Evolutionary conservation across 768 basidiomycete species (phyloP).

Genomic region (Auricularia auricula-judae): DNA sequence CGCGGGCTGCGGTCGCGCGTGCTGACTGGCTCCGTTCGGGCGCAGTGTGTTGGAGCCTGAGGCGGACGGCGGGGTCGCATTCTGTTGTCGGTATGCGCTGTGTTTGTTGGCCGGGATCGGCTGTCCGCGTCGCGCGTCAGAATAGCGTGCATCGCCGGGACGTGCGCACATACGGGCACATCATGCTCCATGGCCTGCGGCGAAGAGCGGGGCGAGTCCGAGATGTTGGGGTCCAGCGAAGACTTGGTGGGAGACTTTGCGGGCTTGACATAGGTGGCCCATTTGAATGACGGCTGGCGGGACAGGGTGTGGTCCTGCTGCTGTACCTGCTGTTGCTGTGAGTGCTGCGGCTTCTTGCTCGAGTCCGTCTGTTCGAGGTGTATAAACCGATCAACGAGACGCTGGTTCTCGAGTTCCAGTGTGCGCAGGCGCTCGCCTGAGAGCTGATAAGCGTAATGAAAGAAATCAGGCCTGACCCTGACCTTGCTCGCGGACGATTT

Average conservation of each 20-base stretch:
- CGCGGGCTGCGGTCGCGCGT: not conserved
- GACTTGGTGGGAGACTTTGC: slow-evolving; percentile 72
- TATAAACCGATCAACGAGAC: slow-evolving; percentile 45
- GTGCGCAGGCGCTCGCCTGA: slow-evolving; percentile 57
- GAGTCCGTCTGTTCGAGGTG: slow-evolving; percentile 1
- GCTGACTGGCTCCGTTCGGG: not conserved
- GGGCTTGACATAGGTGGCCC: slow-evolving; percentile 73
- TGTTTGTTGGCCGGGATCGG: slow-evolving; percentile 1
- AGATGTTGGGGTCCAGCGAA: slow-evolving; percentile 29
- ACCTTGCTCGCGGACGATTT: slow-evolving; percentile 70
- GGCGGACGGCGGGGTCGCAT: slow-evolving; percentile 37
- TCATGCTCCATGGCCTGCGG: slow-evolving; percentile 74
- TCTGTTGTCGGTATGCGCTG: not conserved
- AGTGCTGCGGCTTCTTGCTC: not conserved
- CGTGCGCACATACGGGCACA: slow-evolving; percentile 10
- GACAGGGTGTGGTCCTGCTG: slow-evolving; percentile 34
- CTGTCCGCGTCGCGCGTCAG: not conserved
- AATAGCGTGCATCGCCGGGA: not conserved
- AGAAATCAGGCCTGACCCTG: slow-evolving; percentile 6
- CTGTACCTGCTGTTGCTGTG: not conserved
- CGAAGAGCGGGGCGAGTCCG: slow-evolving; percentile 68
- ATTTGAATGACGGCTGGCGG: slow-evolving; percentile 78
- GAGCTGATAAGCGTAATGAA: slow-evolving; percentile 6
- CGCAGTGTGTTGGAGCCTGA: slow-evolving; percentile 26
- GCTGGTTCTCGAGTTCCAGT: slow-evolving; percentile 72